A percentile compares a stretch with the other conserved stretches of the same genome.
phyloP scores from a whole-genome alignment of 805 yeast species.

The Lachancea sp. region DNA sequence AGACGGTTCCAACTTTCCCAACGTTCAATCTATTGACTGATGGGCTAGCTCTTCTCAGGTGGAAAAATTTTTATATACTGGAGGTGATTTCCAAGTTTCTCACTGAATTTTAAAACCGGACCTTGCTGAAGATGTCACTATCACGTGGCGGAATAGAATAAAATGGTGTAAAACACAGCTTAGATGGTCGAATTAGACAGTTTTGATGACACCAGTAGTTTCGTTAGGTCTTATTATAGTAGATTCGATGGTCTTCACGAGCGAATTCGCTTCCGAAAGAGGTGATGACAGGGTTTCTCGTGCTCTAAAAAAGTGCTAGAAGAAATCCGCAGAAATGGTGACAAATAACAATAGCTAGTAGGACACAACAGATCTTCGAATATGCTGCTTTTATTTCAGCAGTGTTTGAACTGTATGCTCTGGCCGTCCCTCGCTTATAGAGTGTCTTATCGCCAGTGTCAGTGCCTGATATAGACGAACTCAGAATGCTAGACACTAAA shows the following conservation, averaged over 20 bases:
- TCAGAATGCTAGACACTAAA: background rate
- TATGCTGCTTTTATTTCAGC: background rate
- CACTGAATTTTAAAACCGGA: background rate
- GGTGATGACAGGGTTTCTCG: constrained; percentile 1
- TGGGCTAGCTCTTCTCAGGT: background rate
- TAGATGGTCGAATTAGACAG: background rate
- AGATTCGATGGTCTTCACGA: background rate
- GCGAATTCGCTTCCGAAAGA: background rate
- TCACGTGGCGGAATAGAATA: constrained; percentile 1
- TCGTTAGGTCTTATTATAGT: background rate
- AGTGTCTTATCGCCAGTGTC: background rate
- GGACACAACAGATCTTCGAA: background rate
- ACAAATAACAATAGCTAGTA: background rate
- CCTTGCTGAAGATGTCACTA: background rate
- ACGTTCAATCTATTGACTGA: background rate
- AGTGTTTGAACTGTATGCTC: background rate
- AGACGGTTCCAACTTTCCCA: background rate
- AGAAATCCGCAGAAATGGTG: constrained; percentile 5
- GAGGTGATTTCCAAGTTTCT: background rate
- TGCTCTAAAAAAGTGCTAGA: background rate
- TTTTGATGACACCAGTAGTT: background rate
- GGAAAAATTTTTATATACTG: constrained; percentile 3
- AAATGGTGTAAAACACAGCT: background rate
- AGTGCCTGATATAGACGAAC: background rate
- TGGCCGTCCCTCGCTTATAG: background rate